Base-by-base conservation (phyloP, 2,329 filamentous ascomycete species). In the Fusarium cicatricum region DNA sequence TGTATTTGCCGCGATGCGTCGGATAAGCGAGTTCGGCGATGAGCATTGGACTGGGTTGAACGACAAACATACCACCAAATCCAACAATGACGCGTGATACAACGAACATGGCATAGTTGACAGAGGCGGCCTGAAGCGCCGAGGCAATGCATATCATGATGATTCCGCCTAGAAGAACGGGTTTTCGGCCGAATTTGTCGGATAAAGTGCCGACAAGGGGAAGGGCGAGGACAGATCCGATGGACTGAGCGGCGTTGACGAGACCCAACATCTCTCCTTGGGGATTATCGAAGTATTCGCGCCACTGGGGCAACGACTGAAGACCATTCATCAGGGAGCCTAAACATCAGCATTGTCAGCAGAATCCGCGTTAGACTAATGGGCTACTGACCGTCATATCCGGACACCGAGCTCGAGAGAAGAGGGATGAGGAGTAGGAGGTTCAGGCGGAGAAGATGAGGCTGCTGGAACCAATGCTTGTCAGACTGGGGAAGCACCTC, bases 371-470 rank as follows among this genome's bases (percentile, higher is more conserved):
- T 19, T 33, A 6, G 31, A 7, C 8, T 1, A 12, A 10, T 10
- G 34, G 17, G 29, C n/a, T 7, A 28, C 34, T 10, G 58, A 75
- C 75, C 78, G 74, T 80, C 78, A 44, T 77, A 80, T 15, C 79
- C 78, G 11, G 71, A 72, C 4, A 75, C 73, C 1, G 76, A 71
- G 0, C 75, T 75, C 2, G 77, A 78, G 0, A 81, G 58, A 7
- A 80, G 62, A 0, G 78, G 78, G 2, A 81, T 67, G 6, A 80
- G 56, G 0, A 82, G 71, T 21, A 80, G 63, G 3, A 80, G 59
- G 49, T 82, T 81, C 14, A 82, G 68, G 15, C 71, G 62, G 11
- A 80, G 64, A 0, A 82, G 70, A 62, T 82, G 78, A 2, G 75
- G 69, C 23, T 73, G 66, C 29, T 75, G 72, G 42, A 75, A 80